Conservation (phyloP, 257 asterid species). For the Solanum etuberosum region DNA sequence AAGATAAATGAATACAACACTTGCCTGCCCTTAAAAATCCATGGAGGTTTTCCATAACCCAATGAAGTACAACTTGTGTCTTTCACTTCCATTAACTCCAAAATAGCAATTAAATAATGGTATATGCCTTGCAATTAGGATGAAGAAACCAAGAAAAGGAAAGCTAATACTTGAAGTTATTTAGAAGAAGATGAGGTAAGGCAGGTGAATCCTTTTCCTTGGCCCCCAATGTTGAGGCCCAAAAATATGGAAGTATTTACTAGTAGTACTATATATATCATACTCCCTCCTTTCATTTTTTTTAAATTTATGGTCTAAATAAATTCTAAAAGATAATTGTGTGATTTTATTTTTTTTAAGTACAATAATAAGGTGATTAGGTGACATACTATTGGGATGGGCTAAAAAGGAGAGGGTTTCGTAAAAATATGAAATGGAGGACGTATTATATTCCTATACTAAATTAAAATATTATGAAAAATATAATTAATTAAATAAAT, state of each 20-base stretch:
- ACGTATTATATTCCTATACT: neutral
- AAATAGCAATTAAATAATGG: neutral
- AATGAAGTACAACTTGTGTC: slow-evolving; percentile 22
- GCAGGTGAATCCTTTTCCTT: neutral
- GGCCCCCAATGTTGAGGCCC: neutral
- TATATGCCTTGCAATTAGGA: neutral
- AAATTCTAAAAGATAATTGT: no score
- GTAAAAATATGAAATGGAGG: neutral
- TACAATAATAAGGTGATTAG: neutral
- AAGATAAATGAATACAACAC: slow-evolving; percentile 2
- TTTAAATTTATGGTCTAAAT: neutral
- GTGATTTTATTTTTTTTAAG: no score
- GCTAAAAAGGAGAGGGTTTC: neutral
- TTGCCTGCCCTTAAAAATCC: slow-evolving; percentile 96
- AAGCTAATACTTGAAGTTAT: neutral
- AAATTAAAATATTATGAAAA: no score
- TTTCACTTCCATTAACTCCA: slow-evolving; percentile 31
- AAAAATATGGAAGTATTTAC: neutral
- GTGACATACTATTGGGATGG: neutral
- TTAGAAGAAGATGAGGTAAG: neutral
- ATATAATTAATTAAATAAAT: no score
- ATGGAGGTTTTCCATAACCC: slow-evolving; percentile 77
- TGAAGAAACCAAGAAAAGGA: neutral
- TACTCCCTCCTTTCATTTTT: neutral
- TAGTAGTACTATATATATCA: neutral